These are phyloP conservation scores for Lignosus rhinocerotis DNA, from an alignment of 1,284 basidiomycete genomes.

Conservation along the genomic window DNA sequence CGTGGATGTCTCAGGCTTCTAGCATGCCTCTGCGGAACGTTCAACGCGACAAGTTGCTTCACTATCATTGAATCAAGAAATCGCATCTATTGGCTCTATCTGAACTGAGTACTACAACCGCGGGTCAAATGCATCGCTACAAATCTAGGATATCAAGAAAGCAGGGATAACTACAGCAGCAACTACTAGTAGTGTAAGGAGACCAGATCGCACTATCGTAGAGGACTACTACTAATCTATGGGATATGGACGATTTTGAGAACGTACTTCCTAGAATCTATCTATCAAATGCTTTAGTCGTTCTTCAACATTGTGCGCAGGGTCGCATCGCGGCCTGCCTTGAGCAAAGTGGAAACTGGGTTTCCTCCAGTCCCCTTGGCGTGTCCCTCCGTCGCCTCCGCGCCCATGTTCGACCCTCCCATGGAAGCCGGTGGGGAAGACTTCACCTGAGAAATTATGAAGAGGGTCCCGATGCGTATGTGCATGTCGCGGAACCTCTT, in stretches of 20 bases:
- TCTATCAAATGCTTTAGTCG: not conserved
- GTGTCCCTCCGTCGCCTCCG: constrained; percentile 47
- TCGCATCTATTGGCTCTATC: not conserved
- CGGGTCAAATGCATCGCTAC: not conserved
- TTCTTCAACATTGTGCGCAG: constrained; percentile 55
- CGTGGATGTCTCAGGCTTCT: not conserved
- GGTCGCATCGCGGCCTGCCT: constrained; percentile 88
- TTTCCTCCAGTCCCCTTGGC: constrained; percentile 88
- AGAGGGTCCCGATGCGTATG: constrained; percentile 86
- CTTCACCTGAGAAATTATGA: constrained; percentile 77
- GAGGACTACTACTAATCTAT: constrained; percentile 4
- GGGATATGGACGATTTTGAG: not conserved
- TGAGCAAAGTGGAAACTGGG: constrained; percentile 77
- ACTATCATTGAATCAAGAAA: not conserved
- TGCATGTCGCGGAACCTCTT: constrained; percentile 85
- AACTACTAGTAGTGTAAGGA: not conserved
- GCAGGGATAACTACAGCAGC: not conserved
- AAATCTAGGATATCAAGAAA: constrained; percentile 1
- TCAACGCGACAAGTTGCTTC: too few relatives aligned
- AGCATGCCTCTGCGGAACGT: not conserved
- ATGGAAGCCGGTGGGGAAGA: constrained; percentile 48
- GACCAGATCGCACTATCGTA: not conserved
- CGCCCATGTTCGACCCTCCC: constrained; percentile 42
- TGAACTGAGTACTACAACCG: not conserved
- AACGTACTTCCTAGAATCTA: not conserved